These are phyloP conservation scores for Acanthamoeba healyi DNA, from an alignment of 208 protist genomes.

Conservation along the genomic window DNA sequence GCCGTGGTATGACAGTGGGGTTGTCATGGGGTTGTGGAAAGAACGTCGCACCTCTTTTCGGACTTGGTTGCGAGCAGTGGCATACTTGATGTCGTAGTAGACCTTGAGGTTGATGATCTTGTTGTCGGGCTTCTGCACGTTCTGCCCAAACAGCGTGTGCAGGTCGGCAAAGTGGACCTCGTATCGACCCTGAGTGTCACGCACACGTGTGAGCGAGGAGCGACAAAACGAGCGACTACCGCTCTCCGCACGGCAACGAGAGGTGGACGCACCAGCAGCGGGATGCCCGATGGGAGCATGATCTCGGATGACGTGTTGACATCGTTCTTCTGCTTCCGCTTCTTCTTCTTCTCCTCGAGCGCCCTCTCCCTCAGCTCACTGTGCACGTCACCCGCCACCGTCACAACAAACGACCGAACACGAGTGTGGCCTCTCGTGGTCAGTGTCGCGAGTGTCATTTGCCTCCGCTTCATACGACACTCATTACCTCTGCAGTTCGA, in stretches of 20 bases:
- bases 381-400: not conserved
- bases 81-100: constrained; percentile 56
- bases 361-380: not conserved
- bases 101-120: constrained; percentile 55
- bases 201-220: not conserved
- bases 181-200: constrained; percentile 38
- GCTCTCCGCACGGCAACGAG: too few species aligned
- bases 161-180: constrained; percentile 55
- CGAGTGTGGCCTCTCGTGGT: too few species aligned
- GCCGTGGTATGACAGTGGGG: too few species aligned
- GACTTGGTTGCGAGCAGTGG: constrained; percentile 15
- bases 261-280: not conserved
- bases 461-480: too few species aligned
- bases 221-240: not conserved
- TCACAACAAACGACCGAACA: too few species aligned
- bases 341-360: not conserved
- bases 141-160: constrained; percentile 13
- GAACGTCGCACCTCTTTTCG: constrained; percentile 7
- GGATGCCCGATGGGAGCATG: constrained; percentile 2
- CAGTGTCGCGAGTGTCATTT: too few species aligned
- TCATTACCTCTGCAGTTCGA: constrained; percentile 34
- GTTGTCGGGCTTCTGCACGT: not conserved
- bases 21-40: too few species aligned
- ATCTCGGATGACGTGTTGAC: not conserved
- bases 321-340: constrained; percentile 7